These are phyloP conservation scores for Microbotryum silenes-acaulis DNA, from an alignment of 1,284 basidiomycete species.

Conservation along the genomic window DNA sequence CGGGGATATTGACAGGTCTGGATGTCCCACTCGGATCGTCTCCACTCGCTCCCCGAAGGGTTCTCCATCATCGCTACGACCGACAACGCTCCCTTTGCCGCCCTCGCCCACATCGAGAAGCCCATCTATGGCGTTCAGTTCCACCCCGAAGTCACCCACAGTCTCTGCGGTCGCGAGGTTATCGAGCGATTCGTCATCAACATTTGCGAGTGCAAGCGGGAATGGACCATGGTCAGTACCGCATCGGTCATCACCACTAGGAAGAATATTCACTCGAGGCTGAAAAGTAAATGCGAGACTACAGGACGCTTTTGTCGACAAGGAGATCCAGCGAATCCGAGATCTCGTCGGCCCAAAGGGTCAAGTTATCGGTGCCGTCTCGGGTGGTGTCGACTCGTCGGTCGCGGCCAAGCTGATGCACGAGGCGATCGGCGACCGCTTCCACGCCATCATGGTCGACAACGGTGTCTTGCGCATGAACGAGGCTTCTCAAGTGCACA, in stretches of 20 bases:
- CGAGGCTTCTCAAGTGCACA: slow-evolving; percentile 87
- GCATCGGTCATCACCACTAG: neutral
- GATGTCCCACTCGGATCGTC: slow-evolving; percentile 99
- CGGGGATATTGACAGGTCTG: slow-evolving; percentile 61
- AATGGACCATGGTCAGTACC: slow-evolving; percentile 85
- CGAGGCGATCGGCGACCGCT: slow-evolving; percentile 95
- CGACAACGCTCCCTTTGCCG: slow-evolving; percentile 80
- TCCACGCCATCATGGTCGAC: slow-evolving; percentile 99
- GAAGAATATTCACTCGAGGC: neutral
- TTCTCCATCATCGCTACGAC: slow-evolving; percentile 89
- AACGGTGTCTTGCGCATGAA: slow-evolving; percentile 92
- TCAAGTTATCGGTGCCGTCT: slow-evolving; percentile 95
- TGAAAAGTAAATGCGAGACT: neutral
- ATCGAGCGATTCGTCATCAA: slow-evolving; percentile 78
- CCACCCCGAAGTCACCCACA: slow-evolving; percentile 98
- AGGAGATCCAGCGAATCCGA: slow-evolving; percentile 89
- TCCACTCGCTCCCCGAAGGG: slow-evolving; percentile 68
- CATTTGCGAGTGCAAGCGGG: slow-evolving; percentile 71
- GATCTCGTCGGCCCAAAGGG: slow-evolving; percentile 92
- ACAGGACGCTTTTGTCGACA: slow-evolving; percentile 94
- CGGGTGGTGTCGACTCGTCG: slow-evolving; percentile 94
- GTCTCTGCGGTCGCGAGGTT: slow-evolving; percentile 79
- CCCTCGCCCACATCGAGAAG: slow-evolving; percentile 82
- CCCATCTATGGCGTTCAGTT: slow-evolving; percentile 97
- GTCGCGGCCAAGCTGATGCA: slow-evolving; percentile 99